Conservation (phyloP, 2,329 filamentous ascomycete genomes). For the Lizonia empirigonia region DNA sequence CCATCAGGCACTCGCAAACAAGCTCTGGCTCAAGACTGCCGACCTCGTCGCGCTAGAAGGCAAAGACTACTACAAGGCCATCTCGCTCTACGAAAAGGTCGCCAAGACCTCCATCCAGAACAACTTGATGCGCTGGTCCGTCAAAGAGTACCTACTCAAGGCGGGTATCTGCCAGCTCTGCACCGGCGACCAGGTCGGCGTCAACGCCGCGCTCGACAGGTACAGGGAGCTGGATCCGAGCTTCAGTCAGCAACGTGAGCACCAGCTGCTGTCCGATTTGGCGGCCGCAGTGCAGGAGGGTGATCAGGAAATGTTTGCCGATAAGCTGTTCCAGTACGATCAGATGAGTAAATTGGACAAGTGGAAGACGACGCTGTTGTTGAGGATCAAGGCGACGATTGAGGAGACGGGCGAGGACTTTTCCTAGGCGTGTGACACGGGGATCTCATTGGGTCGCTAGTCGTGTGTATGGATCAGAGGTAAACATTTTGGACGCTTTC, state of each 20-base stretch:
- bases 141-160: constrained; percentile 96
- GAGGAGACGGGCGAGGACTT: constrained; percentile 73
- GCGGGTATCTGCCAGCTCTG: constrained; percentile 88
- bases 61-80: constrained; percentile 68
- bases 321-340: constrained; percentile 87
- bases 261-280: constrained; percentile 79
- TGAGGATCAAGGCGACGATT: constrained; percentile 83
- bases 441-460: background rate
- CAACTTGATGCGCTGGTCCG: constrained; percentile 67
- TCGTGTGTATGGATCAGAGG: background rate
- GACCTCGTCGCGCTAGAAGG: constrained; percentile 81
- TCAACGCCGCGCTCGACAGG: constrained; percentile 77
- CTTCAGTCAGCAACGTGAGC: constrained; percentile 79
- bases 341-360: constrained; percentile 93
- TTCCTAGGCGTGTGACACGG: constrained; percentile 52
- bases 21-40: constrained; percentile 89
- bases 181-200: constrained; percentile 75
- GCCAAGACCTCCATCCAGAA: constrained; percentile 79
- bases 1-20: constrained; percentile 74
- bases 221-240: constrained; percentile 71
- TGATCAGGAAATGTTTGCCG: constrained; percentile 81
- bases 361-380: constrained; percentile 90
- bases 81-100: constrained; percentile 74
- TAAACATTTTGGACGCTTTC: background rate
- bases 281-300: constrained; percentile 74